A percentile compares a stretch with the other conserved stretches of the same genome.
phyloP scores from a whole-genome alignment of 805 yeast species.

The Suhomyces vadensis region DNA sequence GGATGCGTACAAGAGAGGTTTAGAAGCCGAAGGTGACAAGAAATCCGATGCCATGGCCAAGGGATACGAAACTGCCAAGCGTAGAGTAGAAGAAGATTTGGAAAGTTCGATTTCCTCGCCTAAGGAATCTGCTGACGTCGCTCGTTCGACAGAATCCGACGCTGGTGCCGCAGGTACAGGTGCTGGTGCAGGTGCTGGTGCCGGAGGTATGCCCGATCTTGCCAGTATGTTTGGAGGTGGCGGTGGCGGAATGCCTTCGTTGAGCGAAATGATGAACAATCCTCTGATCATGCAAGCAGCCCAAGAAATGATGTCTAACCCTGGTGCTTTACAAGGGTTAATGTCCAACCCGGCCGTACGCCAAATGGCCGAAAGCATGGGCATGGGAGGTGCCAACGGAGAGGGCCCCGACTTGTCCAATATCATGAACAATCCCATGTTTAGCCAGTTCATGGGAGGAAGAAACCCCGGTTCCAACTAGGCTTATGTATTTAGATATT shows the following conservation, averaged over 20 bases:
- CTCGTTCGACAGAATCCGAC: constrained; percentile 13
- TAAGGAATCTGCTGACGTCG: constrained; percentile 16
- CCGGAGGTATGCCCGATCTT: constrained; percentile 73
- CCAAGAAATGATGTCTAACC: constrained; percentile 83
- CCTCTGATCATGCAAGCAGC: constrained; percentile 94
- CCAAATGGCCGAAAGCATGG: constrained; percentile 80
- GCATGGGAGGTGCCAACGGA: constrained; percentile 59
- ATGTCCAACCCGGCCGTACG: constrained; percentile 79
- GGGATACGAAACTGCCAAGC: constrained; percentile 92
- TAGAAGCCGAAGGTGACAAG: constrained; percentile 81
- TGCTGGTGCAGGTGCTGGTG: constrained; percentile 40
- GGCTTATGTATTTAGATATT: constrained; percentile 1
- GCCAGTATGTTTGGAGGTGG: constrained; percentile 67
- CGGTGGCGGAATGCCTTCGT: constrained; percentile 70
- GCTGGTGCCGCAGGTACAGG: constrained; percentile 32
- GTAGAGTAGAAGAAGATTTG: constrained; percentile 77
- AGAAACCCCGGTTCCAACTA: constrained; percentile 9
- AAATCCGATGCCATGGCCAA: constrained; percentile 88
- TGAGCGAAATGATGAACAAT: constrained; percentile 73
- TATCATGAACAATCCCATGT: constrained; percentile 78
- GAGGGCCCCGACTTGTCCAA: constrained; percentile 59
- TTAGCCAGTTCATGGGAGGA: constrained; percentile 67
- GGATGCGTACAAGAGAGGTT: constrained; percentile 86
- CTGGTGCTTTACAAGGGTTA: constrained; percentile 68
- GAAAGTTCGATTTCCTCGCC: constrained; percentile 39